Conservation (phyloP, 1,284 basidiomycete genomes). For the Vanrija humicola region DNA sequence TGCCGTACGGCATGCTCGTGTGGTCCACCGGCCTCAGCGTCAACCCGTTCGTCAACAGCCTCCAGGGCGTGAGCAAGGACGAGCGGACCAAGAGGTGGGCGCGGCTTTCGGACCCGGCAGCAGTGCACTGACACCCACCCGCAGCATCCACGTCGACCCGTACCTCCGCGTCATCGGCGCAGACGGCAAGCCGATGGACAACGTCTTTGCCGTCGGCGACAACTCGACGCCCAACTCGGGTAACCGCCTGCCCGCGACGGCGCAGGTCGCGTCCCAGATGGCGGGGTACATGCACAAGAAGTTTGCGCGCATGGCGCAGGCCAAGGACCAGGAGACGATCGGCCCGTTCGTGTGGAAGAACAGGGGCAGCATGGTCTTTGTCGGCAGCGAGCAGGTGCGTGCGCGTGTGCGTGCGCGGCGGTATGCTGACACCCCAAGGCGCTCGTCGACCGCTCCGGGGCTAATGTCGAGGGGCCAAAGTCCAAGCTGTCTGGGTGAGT, state of each 20-base stretch:
- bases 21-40: constrained; percentile 81
- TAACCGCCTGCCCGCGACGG: constrained; percentile 70
- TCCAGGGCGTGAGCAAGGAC: constrained; percentile 62
- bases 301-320: constrained; percentile 60
- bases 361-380: constrained; percentile 71
- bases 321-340: constrained; percentile 43
- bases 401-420: background rate
- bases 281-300: constrained; percentile 67
- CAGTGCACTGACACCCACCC: too few relatives aligned
- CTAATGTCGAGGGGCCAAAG: constrained; percentile 57
- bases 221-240: constrained; percentile 61
- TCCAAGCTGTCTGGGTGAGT: constrained; percentile 60
- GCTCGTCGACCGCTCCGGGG: constrained; percentile 66
- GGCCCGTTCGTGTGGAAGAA: constrained; percentile 65
- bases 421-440: constrained; percentile 51
- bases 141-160: constrained; percentile 60
- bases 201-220: constrained; percentile 82
- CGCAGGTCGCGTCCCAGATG: constrained; percentile 80
- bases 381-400: constrained; percentile 63
- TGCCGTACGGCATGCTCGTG: constrained; percentile 74
- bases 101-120: too few relatives aligned
- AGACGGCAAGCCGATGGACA: constrained; percentile 60
- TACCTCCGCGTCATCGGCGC: constrained; percentile 59
- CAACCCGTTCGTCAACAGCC: constrained; percentile 67
- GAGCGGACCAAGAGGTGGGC: constrained; percentile 34